phyloP scores from a whole-genome alignment of 139 green algal species.

The Chlamydomonas incerta region DNA sequence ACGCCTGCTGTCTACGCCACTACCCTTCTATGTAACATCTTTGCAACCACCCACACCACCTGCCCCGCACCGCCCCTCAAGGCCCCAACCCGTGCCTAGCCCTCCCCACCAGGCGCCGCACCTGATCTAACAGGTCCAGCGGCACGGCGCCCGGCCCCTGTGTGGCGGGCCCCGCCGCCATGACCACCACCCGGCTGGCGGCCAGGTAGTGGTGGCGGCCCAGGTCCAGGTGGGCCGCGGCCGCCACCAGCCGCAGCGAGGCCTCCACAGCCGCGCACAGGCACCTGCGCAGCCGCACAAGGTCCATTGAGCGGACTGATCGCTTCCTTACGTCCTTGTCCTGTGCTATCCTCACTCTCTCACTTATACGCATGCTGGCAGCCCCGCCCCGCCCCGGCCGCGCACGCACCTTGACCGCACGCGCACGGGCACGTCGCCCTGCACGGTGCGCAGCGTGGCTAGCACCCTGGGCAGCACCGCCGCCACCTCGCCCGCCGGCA shows the following conservation, averaged over 20 bases:
- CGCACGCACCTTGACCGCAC: background rate
- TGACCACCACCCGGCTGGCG: conserved; percentile 15
- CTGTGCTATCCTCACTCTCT: too few species aligned
- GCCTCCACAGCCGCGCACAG: conserved; percentile 24
- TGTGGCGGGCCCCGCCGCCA: conserved; percentile 23
- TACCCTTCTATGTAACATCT: too few species aligned
- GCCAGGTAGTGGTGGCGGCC: background rate
- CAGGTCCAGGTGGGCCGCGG: conserved; percentile 1
- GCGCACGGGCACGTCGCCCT: background rate
- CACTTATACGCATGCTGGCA: too few species aligned
- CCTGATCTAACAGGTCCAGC: conserved; percentile 36
- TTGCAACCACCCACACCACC: too few species aligned
- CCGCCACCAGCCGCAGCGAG: conserved; percentile 12
- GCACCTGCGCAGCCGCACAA: background rate
- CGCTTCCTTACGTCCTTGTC: too few species aligned
- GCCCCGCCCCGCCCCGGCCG: too few species aligned
- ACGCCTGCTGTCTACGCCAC: too few species aligned
- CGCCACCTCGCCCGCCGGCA: background rate
- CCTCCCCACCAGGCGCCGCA: background rate
- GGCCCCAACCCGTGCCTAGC: background rate
- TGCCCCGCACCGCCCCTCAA: background rate
- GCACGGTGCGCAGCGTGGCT: conserved; percentile 7
- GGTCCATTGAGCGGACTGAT: too few species aligned
- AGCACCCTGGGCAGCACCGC: background rate
- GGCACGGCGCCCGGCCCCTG: conserved; percentile 17